phyloP scores from a whole-genome alignment of 1,284 basidiomycete species.

The Trametes polyzona region DNA sequence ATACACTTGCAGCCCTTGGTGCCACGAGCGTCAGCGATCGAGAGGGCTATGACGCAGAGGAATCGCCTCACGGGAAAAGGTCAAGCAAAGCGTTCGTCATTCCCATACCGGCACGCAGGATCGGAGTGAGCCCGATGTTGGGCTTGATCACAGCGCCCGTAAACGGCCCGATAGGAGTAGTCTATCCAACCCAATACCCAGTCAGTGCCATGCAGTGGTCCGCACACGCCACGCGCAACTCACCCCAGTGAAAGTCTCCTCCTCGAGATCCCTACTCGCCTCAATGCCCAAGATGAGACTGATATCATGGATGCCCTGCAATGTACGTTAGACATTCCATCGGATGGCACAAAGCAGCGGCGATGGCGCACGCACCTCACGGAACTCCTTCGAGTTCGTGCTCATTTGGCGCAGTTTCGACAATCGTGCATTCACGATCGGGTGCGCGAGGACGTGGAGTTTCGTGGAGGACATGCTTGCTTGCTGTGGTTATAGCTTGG shows the following conservation, averaged over 20 bases:
- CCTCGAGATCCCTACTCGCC: slow-evolving; percentile 66
- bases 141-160: slow-evolving; percentile 69
- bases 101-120: slow-evolving; percentile 92
- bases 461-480: slow-evolving; percentile 36
- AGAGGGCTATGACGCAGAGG: neutral
- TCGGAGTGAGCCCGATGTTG: slow-evolving; percentile 85
- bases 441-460: slow-evolving; percentile 68
- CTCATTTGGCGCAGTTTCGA: slow-evolving; percentile 68
- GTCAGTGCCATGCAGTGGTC: neutral
- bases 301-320: slow-evolving; percentile 69
- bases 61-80: slow-evolving; percentile 70
- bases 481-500: neutral
- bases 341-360: neutral
- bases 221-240: slow-evolving; percentile 26
- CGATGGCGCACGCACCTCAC: slow-evolving; percentile 54
- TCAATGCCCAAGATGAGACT: slow-evolving; percentile 77
- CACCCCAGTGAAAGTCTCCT: slow-evolving; percentile 66
- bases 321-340: slow-evolving; percentile 19
- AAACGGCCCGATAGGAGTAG: slow-evolving; percentile 71
- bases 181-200: slow-evolving; percentile 38
- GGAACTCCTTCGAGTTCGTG: slow-evolving; percentile 77
- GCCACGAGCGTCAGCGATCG: neutral
- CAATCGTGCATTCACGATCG: slow-evolving; percentile 72
- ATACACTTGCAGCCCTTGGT: slow-evolving; percentile 79
- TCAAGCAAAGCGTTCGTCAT: slow-evolving; percentile 88